Base-by-base conservation (phyloP, 768 basidiomycete genomes). In the Cystofilobasidium ferigula region DNA sequence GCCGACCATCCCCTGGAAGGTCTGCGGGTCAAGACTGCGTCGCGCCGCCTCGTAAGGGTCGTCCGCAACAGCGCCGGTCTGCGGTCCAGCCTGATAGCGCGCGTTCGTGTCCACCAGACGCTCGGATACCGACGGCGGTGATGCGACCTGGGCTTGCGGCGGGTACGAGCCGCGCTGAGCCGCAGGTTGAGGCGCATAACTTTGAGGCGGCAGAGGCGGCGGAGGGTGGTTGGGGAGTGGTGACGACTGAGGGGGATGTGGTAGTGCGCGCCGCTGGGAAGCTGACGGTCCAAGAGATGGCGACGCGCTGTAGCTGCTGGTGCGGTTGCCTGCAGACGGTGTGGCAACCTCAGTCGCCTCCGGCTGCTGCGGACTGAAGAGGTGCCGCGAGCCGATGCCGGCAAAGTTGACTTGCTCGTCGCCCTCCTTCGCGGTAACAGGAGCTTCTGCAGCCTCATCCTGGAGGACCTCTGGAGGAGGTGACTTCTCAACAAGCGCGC, bases 331-430 rank as follows among this genome's bases (percentile, higher is more conserved):
- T 6, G 48, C 24, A 3, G 48, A 51, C 10, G 45, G 45, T 48
- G 20, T n/a, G 14, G 34, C 30, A 32, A 56, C 42, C 26, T 47
- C 43, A 43, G 43, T 28, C 22, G 38, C 18, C 5, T 43, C 42
- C 12, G 14, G 5, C 38, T 59, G 56, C 22, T 32, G 32, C 0
- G 65, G 57, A n/a, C 57, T 51, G 65, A 67, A 67, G 8, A 51
- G 53, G 28, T 67, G 65, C 20, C 65, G 59, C 28, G 65, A 67
- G 26, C 65, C 65, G 43, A 67, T 35, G 20, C 65, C 65, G 14
- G 65, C 65, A 13, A 38, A 58, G 40, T 67, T 67, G 38, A 59
- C 43, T 8, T 30, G 51, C 5, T 48, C 43, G 14, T 30, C 10
- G 5, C 6, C 32, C 16, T 32, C 20, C 22, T 47, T 13, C 3